Percentiles rank a stretch among this genome's conserved stretches.
These are phyloP conservation scores for Eutrema salsugineum DNA, from an alignment of 441 rosid genomes.

Conservation along the genomic window DNA sequence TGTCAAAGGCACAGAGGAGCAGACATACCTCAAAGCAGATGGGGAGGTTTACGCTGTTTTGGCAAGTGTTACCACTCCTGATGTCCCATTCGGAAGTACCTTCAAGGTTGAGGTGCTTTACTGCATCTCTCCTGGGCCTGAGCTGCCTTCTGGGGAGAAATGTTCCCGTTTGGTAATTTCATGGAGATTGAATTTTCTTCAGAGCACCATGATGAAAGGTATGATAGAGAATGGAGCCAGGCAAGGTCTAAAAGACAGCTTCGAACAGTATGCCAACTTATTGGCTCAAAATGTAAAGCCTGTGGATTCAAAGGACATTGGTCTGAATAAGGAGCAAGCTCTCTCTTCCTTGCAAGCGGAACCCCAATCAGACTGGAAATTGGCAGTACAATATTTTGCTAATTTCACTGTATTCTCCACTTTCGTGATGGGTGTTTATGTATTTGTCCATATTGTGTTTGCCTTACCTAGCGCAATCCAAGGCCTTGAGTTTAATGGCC, in stretches of 20 bases:
- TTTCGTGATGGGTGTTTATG: slow-evolving; percentile 65
- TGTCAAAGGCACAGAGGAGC: slow-evolving; percentile 84
- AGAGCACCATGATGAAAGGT: slow-evolving; percentile 90
- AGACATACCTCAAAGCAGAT: slow-evolving; percentile 70
- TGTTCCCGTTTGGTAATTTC: slow-evolving; percentile 75
- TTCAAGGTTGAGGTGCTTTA: slow-evolving; percentile 74
- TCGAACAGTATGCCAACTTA: slow-evolving; percentile 59
- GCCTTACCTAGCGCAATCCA: slow-evolving; percentile 60
- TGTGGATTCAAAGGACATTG: slow-evolving; percentile 79
- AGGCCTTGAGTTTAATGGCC: slow-evolving; percentile 93
- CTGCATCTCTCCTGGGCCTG: slow-evolving; percentile 82
- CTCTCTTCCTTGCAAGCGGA: slow-evolving; percentile 81
- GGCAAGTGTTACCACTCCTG: slow-evolving; percentile 74
- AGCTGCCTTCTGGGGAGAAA: slow-evolving; percentile 76
- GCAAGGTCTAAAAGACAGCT: slow-evolving; percentile 78
- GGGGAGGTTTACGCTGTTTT: slow-evolving; percentile 68
- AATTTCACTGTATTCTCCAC: slow-evolving; percentile 80
- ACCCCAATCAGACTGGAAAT: slow-evolving; percentile 80
- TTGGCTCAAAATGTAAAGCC: slow-evolving; percentile 66
- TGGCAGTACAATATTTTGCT: slow-evolving; percentile 79
- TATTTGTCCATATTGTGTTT: slow-evolving; percentile 66
- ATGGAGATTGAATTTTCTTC: slow-evolving; percentile 85
- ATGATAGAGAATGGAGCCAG: slow-evolving; percentile 95
- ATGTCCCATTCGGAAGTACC: slow-evolving; percentile 81
- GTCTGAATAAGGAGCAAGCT: slow-evolving; percentile 76